These are phyloP conservation scores for Aurantiochytrium sp. DNA, from an alignment of 108 stramenopile species.

Conservation along the genomic window DNA sequence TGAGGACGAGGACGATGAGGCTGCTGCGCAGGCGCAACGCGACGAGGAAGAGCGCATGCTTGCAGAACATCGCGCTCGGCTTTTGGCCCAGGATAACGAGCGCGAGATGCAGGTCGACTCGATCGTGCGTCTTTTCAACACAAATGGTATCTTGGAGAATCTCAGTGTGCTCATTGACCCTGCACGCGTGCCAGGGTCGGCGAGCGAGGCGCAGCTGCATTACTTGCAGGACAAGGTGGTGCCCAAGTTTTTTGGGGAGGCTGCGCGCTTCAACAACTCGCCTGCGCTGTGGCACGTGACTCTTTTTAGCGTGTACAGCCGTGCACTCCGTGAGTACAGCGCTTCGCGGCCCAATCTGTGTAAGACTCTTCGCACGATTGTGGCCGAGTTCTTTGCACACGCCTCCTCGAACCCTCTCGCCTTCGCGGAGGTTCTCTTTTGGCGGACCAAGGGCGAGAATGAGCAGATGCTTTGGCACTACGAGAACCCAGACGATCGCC, in stretches of 20 bases:
- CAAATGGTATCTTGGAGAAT: not conserved
- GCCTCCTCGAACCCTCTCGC: not conserved
- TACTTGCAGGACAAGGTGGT: not conserved
- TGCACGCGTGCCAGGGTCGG: not conserved
- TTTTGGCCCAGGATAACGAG: not conserved
- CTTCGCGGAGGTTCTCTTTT: not conserved
- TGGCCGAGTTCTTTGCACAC: not conserved
- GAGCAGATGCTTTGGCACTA: not conserved
- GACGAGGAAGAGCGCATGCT: not conserved
- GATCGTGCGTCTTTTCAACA: not conserved
- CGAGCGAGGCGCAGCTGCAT: not conserved
- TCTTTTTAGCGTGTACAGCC: not conserved
- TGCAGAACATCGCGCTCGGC: not conserved
- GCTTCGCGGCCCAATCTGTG: not conserved
- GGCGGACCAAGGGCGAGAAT: not conserved
- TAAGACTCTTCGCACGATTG: not conserved
- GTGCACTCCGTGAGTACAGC: not conserved
- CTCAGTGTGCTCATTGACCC: not conserved
- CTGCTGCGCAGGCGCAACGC: not conserved
- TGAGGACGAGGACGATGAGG: not conserved
- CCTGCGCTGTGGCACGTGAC: not conserved
- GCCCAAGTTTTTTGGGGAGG: not conserved
- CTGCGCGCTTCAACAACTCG: not conserved
- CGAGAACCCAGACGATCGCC: not conserved
- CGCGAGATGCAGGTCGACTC: not conserved